Evolutionary conservation across 1,284 basidiomycete species (phyloP).

Genomic region (Ganoderma boninense): DNA sequence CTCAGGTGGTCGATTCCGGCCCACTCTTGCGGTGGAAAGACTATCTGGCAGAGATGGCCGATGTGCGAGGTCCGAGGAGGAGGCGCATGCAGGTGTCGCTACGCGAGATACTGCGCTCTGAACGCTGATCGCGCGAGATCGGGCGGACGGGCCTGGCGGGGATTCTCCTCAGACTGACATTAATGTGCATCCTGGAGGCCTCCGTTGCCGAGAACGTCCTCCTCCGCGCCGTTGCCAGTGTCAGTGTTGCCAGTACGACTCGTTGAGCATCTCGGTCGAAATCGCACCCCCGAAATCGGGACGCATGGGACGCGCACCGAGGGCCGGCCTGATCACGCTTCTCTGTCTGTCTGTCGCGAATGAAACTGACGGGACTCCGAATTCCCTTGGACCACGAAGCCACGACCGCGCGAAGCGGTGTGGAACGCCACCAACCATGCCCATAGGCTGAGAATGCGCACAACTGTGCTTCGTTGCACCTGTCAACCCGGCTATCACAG

Average conservation of each 20-base stretch:
- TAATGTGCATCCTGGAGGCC: not conserved
- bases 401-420: not conserved
- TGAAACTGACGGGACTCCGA: slow-evolving; percentile 10
- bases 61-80: slow-evolving; percentile 28
- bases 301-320: slow-evolving; percentile 7
- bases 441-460: slow-evolving; percentile 26
- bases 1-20: slow-evolving; percentile 26
- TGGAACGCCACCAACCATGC: not conserved
- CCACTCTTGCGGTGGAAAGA: slow-evolving; percentile 29
- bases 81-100: slow-evolving; percentile 12
- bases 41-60: slow-evolving; percentile 24
- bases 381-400: not conserved
- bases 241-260: not conserved
- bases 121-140: slow-evolving; percentile 19
- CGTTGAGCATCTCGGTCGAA: not conserved
- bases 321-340: slow-evolving; percentile 1
- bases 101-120: slow-evolving; percentile 19
- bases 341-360: slow-evolving; percentile 1
- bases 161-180: not conserved
- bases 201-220: not conserved
- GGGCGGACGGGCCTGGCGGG: slow-evolving; percentile 25
- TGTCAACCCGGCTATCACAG: slow-evolving; percentile 31
- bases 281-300: not conserved
- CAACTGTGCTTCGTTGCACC: slow-evolving; percentile 15
- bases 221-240: not conserved